Conservation (phyloP, 371 early-diverging fungal species). For the Catenaria anguillulae region DNA sequence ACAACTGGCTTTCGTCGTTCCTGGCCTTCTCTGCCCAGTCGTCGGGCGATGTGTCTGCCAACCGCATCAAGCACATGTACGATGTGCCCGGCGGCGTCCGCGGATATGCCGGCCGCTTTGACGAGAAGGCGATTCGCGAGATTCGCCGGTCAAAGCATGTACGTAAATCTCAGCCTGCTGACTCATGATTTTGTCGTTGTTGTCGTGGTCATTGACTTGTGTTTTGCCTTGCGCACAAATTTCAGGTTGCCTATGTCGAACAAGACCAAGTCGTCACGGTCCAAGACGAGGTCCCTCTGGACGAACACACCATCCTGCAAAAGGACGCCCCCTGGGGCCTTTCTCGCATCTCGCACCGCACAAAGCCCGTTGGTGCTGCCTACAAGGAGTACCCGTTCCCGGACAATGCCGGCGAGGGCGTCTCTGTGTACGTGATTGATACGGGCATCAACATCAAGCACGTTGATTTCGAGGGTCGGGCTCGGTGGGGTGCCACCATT, state of each 20-base stretch:
- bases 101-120: constrained; percentile 73
- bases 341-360: constrained; percentile 72
- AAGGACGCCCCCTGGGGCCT: constrained; percentile 80
- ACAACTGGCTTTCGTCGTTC: constrained; percentile 20
- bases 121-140: constrained; percentile 41
- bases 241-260: constrained; percentile 87
- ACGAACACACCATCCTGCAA: constrained; percentile 20
- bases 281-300: not conserved
- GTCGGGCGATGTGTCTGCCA: constrained; percentile 14
- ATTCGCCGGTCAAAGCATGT: constrained; percentile 25
- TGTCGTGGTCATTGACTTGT: no score
- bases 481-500: constrained; percentile 64
- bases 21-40: constrained; percentile 17
- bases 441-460: constrained; percentile 77
- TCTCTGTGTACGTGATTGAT: constrained; percentile 80
- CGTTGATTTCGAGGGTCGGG: constrained; percentile 79
- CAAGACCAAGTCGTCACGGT: constrained; percentile 56
- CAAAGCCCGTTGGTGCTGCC: constrained; percentile 36
- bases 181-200: no score
- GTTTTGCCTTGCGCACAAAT: no score
- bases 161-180: no score
- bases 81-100: constrained; percentile 32
- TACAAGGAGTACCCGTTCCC: constrained; percentile 62
- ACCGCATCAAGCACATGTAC: constrained; percentile 60
- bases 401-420: constrained; percentile 55